Base-by-base conservation (phyloP, 257 asterid genomes). In the Cynanchum wilfordii region DNA sequence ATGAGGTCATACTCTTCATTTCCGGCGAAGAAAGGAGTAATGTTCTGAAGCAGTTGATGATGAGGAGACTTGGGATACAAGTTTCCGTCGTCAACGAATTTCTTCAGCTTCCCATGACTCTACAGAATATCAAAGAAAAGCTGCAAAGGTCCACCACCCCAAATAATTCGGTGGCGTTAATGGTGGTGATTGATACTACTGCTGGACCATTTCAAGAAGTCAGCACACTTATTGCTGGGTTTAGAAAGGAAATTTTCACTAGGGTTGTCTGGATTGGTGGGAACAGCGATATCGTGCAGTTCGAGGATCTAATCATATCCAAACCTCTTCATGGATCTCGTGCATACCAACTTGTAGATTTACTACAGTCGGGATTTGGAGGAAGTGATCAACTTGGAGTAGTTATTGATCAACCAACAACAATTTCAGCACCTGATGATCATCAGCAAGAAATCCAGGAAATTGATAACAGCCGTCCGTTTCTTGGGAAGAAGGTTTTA, bases 291-390 rank as follows among this genome's bases (percentile, higher is more conserved):
- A 33, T 33, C 38, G 3, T 33, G 38, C 38, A 33, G 38, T 33
- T 3, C 38, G 85, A 75, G 0, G 97, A 94, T 78, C 24, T 88
- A 25, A 55, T 88, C 60, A 54, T 89, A 29, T 76, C 85, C 1
- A 88, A 87, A 76, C 95, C 98, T 1, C 75, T 93, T 7, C 96
- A 93, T 55, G 98, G 97, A 10, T 89, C 97, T 0, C 86, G 93
- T n/a, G 71, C 91, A 73, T 45, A 75, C 69, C 84, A 77, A 44
- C 66, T 81, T 20, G 74, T 88, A 5, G 69, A 69, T 15, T 89
- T 91, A 57, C 62, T 94, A 55, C 97, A 2, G 7, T 10, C 92
- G 0, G 96, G 87, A 66, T 87, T 87, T 54, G 90, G 86, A 50
- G 78, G 82, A 1, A 1, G 33, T 30, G 2, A 2, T 30, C 2